Evolutionary conservation across 768 basidiomycete genomes (phyloP).

Genomic region (Glaciozyma martinii): DNA sequence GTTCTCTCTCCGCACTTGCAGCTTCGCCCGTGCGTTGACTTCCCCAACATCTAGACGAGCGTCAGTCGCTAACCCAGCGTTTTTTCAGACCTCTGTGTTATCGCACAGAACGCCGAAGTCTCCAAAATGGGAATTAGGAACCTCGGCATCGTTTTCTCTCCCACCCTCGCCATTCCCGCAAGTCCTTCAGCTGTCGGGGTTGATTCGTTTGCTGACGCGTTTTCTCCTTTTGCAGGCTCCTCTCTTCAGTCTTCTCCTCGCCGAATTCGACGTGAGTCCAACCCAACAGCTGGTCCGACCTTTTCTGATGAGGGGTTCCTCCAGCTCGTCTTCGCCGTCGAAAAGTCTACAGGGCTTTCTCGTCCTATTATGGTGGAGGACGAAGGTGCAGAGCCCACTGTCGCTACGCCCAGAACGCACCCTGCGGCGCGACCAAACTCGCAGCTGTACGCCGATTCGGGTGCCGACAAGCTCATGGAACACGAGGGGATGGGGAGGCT

Average conservation of each 20-base stretch:
- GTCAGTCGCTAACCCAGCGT: background rate
- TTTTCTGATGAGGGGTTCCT: accelerated
- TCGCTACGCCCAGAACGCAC: background rate
- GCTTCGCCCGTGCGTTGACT: background rate
- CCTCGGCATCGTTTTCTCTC: slow-evolving; percentile 96
- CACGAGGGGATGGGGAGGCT: slow-evolving; percentile 10
- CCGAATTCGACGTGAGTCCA: slow-evolving; percentile 26
- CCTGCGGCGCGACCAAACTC: slow-evolving; percentile 11
- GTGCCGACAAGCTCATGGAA: slow-evolving; percentile 32
- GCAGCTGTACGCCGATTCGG: slow-evolving; percentile 26
- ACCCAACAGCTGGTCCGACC: accelerated
- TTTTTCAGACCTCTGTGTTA: slow-evolving; percentile 71
- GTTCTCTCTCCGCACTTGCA: too few relatives aligned
- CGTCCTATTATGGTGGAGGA: slow-evolving; percentile 21
- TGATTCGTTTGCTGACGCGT: too few relatives aligned
- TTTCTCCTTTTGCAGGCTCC: slow-evolving; percentile 42
- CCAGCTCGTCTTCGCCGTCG: slow-evolving; percentile 31
- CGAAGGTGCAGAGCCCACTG: background rate
- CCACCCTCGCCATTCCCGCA: slow-evolving; percentile 81
- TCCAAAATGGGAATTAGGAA: slow-evolving; percentile 99
- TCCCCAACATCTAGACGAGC: too few relatives aligned
- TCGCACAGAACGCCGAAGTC: slow-evolving; percentile 76
- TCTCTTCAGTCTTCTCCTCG: slow-evolving; percentile 27
- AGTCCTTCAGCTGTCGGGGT: too few relatives aligned
- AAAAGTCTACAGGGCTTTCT: slow-evolving; percentile 20